Evolutionary conservation across 2,329 filamentous ascomycete genomes (phyloP), one percentile per base, ranked within the genome.

Genomic region (Bimuria novae-zelandiae): DNA sequence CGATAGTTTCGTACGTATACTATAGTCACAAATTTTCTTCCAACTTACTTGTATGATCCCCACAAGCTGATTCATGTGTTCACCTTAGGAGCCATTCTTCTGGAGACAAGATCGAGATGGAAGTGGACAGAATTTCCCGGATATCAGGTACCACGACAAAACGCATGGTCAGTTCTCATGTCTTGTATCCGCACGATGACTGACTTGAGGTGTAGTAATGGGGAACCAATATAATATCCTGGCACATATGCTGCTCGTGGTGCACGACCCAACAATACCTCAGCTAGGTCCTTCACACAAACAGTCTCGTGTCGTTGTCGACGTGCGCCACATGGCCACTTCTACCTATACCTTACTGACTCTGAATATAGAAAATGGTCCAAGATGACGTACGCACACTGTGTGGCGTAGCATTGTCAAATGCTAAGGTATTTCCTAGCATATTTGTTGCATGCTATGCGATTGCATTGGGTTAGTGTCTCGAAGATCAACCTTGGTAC

Each of bases 391-490:
- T 74, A 1, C 68, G 71, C 12, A 65, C 61, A n/a, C 59, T 74
- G 4, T 68, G 66, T 45, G 69, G 70, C 17, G 69, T 73, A 30
- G 70, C 70, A 3, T 59, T 63, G 21, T 72, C 70, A 1, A 73
- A 74, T 23, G 48, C 54, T 2, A 71, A 66, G n/a, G 57, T 64
- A 1, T 72, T 69, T n/a, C 67, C 71, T 3, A 64, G 64, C 36
- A 73, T 68, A 19, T 70, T 73, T 27, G 67, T 73, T 7, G 71
- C 71, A 14, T 73, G 70, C 39, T 73, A 68, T 51, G 70, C 71
- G 3, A 71, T 74, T 36, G 64, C 69, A 16, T 56, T 71, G 14
- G 67, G 68, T 71, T 47, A 59, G 65, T 42, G 22, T 11, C 27
- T n/a, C n/a, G n/a, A n/a, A n/a, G 7, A 22, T 4, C n/a, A 29